Base-by-base conservation (phyloP, 1,139 yeast genomes). In the Yamadazyma sp. region DNA sequence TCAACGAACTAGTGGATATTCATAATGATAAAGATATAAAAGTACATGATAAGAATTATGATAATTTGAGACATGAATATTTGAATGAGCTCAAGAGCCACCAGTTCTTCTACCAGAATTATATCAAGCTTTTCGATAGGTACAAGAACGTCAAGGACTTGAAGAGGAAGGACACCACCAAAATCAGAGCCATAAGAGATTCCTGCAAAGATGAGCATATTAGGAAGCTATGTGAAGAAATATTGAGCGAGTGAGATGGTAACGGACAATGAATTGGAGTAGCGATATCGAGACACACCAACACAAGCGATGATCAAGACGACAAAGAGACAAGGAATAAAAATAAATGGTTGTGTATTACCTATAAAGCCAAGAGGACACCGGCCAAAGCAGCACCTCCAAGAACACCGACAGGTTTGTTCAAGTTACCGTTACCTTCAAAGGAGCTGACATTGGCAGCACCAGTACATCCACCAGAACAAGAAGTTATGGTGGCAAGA, bases 331-430 rank as follows among this genome's bases (percentile, higher is more conserved):
- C n/a, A n/a, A n/a, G n/a, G n/a, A n/a, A n/a, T n/a, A n/a, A n/a
- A n/a, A n/a, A n/a, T n/a, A n/a, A n/a, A n/a, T n/a, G n/a, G n/a
- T n/a, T n/a, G n/a, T n/a, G n/a, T 11, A 33, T 10, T 16, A 31
- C 59, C 66, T 68, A 69, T 59, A 69, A 66, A 59, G 72, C 73
- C 56, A 69, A 66, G 57, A 68, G 65, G 59, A 72, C 75, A 62
- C 73, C 74, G 56, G 68, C 71, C 50, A 69, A 53, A 52, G 69
- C 74, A 53, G 64, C 72, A 54, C 63, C 66, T 64, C 73, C 74
- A 49, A 61, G 68, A 55, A 61, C 61, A 48, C 52, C 55, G 7
- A 36, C 29, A 24, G 35, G 39, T 54, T 53, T 59, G 44, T 49
- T 47, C 17, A 29, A 12, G 31, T 33, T 36, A 44, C 57, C 64